Evolutionary conservation across 2,329 filamentous ascomycete species (phyloP).

Genomic region (Didymella arachidicola): DNA sequence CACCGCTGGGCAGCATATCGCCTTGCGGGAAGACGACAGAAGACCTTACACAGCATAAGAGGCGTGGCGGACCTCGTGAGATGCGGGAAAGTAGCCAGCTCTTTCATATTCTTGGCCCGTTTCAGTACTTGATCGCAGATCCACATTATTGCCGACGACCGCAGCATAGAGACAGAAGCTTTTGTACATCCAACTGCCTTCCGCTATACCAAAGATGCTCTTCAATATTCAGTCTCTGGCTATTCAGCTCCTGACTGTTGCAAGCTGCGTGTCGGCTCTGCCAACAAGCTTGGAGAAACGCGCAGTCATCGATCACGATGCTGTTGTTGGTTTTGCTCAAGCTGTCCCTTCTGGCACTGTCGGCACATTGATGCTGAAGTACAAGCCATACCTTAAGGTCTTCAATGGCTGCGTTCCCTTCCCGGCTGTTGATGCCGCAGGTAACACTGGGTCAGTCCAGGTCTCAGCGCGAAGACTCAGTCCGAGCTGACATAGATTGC

Average conservation of each 20-base stretch:
- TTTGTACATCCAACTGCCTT: neutral
- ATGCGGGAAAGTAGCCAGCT: slow-evolving; percentile 1
- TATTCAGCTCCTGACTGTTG: slow-evolving; percentile 33
- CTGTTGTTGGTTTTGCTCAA: slow-evolving; percentile 62
- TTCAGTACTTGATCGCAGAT: slow-evolving; percentile 1
- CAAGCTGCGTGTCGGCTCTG: slow-evolving; percentile 32
- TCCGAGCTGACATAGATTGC: neutral
- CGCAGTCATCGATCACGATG: slow-evolving; percentile 55
- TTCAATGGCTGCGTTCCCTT: slow-evolving; percentile 69
- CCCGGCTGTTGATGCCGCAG: slow-evolving; percentile 65
- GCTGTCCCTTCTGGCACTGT: slow-evolving; percentile 59
- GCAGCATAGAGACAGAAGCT: neutral
- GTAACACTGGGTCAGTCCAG: slow-evolving; percentile 62
- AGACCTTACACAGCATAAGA: slow-evolving; percentile 7
- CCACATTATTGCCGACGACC: slow-evolving; percentile 3
- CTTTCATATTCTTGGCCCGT: neutral
- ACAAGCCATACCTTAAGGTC: slow-evolving; percentile 64
- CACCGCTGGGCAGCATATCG: neutral
- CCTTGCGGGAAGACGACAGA: neutral
- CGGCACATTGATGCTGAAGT: slow-evolving; percentile 62
- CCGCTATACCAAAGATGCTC: slow-evolving; percentile 30
- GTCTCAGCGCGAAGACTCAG: neutral
- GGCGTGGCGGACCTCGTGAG: slow-evolving; percentile 1
- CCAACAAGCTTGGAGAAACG: slow-evolving; percentile 47
- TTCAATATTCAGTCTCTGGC: slow-evolving; percentile 32